Base-by-base conservation (phyloP, 139 green algal genomes). In the Volvox reticuliferus region DNA sequence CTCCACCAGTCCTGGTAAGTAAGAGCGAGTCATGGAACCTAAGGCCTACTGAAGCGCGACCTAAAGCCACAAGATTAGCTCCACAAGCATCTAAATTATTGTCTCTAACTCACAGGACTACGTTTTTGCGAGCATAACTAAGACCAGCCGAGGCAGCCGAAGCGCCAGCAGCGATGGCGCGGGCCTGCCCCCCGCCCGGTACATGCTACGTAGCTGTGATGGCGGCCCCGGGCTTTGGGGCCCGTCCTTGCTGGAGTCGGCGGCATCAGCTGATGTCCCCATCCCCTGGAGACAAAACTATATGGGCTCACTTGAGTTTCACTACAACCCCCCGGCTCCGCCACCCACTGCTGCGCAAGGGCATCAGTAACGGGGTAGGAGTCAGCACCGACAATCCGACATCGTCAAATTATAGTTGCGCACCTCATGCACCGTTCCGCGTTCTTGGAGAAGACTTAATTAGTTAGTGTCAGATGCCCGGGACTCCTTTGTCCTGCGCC, bases 101-200 rank as follows among this genome's bases (percentile, higher is more conserved):
- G 18, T 26, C 22, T 86, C 1, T 55, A 84, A 14, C 1, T 5
- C 26, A 18, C 61, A 87, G 81, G 81, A 87, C n/a, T 87, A 77
- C 32, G 81, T 87, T 30, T 87, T 87, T 30, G 83, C 83, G 12
- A 50, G 36, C 68, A 68, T 89, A 2, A 55, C 84, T 0, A 81
- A 68, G 36, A 14, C 36, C 20, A 84, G 63, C 37, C 12, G 13
- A 20, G 75, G 32, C 30, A 67, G 37, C 78, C 16, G 16, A 20
- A 13, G 33, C 1, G 13, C 32, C 32, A 32, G 32, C 32, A 32
- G 32, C 32, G 28, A 63, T 67, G 63, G 1, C 26, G 14, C 1
- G 5, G 79, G 24, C 9, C 79, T 30, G 50, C 79, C 79, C 22
- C 50, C 65, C 0, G 55, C 82, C 33, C 63, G 82, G 16, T 88